Percentiles rank a stretch among this genome's conserved stretches.
These are phyloP conservation scores for Litchi chinensis DNA, from an alignment of 345 rosid species.

Conservation along the genomic window DNA sequence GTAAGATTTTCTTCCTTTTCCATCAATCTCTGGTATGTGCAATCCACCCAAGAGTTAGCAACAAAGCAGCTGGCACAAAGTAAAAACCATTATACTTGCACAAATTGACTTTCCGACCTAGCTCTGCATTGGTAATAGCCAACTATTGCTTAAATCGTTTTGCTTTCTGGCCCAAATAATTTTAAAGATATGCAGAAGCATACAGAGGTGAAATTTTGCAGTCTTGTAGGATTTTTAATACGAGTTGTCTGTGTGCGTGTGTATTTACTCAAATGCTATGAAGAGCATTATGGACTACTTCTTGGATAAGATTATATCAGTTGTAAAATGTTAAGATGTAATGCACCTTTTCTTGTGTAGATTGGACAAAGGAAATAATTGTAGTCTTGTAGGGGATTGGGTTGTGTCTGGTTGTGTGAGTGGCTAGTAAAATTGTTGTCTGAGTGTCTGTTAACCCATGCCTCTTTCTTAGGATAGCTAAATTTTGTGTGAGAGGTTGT, in stretches of 20 bases:
- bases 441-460: background rate
- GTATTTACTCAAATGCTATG: background rate
- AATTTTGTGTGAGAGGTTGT: background rate
- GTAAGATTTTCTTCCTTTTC: constrained; percentile 45
- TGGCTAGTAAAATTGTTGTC: background rate
- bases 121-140: background rate
- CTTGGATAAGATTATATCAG: background rate
- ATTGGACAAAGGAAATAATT: background rate
- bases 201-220: background rate
- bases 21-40: background rate
- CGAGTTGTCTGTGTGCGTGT: background rate
- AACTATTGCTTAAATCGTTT: too few relatives aligned
- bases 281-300: background rate
- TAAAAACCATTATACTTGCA: constrained; percentile 12
- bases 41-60: background rate
- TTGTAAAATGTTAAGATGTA: background rate
- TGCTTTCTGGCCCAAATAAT: background rate
- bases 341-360: background rate
- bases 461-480: background rate
- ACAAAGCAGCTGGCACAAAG: background rate
- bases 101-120: background rate
- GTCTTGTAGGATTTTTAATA: background rate
- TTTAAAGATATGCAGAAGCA: background rate
- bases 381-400: too few relatives aligned
- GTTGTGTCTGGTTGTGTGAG: background rate